Evolutionary conservation across 2,329 filamentous ascomycete species (phyloP).

Genomic region (Stachybotrys chlorohalonatus): DNA sequence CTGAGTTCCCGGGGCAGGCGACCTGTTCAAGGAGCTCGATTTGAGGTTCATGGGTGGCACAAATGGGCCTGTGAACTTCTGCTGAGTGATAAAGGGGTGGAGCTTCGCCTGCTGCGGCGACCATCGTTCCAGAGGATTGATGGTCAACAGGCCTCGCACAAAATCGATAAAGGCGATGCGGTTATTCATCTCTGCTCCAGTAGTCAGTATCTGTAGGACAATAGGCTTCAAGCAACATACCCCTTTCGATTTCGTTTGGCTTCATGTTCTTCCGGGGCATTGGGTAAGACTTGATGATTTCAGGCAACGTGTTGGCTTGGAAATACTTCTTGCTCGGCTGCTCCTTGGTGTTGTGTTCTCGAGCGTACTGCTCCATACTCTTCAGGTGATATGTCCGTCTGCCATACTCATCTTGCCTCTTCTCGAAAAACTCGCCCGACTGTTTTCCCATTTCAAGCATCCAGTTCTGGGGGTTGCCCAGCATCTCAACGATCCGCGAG

Average conservation of each 20-base stretch:
- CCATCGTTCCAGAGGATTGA: constrained; percentile 95
- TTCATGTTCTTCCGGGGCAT: constrained; percentile 99
- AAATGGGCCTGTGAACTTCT: constrained; percentile 93
- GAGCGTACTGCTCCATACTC: constrained; percentile 94
- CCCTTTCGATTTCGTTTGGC: constrained; percentile 88
- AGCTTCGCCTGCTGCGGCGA: constrained; percentile 95
- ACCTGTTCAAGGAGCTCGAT: constrained; percentile 73
- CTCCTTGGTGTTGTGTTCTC: constrained; percentile 93
- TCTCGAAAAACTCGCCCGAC: constrained; percentile 94
- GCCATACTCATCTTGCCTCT: constrained; percentile 82
- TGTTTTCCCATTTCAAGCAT: constrained; percentile 99
- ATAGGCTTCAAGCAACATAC: constrained; percentile 36
- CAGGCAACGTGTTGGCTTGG: constrained; percentile 82
- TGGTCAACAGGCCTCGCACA: constrained; percentile 82
- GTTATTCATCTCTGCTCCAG: constrained; percentile 84
- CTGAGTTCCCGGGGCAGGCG: constrained; percentile 85
- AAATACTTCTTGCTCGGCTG: constrained; percentile 99
- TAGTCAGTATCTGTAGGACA: background rate
- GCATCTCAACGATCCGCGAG: constrained; percentile 94
- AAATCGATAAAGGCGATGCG: constrained; percentile 97
- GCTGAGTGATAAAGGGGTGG: constrained; percentile 96
- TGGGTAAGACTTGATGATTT: constrained; percentile 95
- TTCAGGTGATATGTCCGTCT: constrained; percentile 86
- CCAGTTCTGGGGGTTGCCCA: constrained; percentile 93
- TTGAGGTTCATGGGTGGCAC: constrained; percentile 97